phyloP scores from a whole-genome alignment of 78 protist genomes.

The Neovahlkampfia damariscottae region DNA sequence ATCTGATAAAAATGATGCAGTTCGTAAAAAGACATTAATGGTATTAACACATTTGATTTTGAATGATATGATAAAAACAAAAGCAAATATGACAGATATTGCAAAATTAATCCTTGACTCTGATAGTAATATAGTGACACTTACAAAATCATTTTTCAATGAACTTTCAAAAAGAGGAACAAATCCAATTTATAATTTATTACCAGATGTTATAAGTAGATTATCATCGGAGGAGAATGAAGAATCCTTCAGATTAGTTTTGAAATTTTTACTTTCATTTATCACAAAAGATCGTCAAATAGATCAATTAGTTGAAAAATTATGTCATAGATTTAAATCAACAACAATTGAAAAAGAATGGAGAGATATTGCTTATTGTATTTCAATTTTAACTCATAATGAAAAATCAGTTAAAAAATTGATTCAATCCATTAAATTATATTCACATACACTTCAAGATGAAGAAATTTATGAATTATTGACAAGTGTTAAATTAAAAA shows the following conservation, averaged over 20 bases:
- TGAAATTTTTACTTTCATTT: conserved; percentile 53
- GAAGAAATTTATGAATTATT: conserved; percentile 15
- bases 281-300: conserved; percentile 46
- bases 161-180: conserved; percentile 25
- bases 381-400: conserved; percentile 28
- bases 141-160: conserved; percentile 46
- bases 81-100: conserved; percentile 28
- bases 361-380: conserved; percentile 49
- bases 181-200: conserved; percentile 65
- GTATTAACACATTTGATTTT: conserved; percentile 85
- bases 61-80: conserved; percentile 78
- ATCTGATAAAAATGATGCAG: conserved; percentile 44
- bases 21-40: conserved; percentile 71
- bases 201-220: conserved; percentile 73
- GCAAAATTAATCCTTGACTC: conserved; percentile 55
- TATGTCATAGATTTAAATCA: conserved; percentile 55
- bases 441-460: conserved; percentile 39
- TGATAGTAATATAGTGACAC: conserved; percentile 16
- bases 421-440: conserved; percentile 27
- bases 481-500: not conserved
- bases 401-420: conserved; percentile 45
- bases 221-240: not conserved
- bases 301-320: conserved; percentile 66
- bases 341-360: conserved; percentile 26
- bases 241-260: conserved; percentile 26